Conservation (phyloP, 2,329 filamentous ascomycete species). For the Colletotrichum endophyticum region DNA sequence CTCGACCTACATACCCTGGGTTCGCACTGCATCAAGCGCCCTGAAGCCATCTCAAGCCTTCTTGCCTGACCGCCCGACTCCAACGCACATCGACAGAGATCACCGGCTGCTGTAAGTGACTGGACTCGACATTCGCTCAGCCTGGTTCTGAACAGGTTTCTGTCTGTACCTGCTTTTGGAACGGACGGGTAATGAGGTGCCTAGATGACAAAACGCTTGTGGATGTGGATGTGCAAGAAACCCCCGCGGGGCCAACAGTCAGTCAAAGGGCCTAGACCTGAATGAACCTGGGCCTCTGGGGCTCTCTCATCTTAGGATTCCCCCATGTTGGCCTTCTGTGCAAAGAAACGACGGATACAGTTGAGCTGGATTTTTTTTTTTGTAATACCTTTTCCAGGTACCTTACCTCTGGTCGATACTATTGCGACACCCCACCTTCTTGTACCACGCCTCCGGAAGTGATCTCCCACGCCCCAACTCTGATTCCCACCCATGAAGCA, state of each 20-base stretch:
- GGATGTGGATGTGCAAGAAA: neutral
- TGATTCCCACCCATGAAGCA: neutral
- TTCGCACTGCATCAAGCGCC: neutral
- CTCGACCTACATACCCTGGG: neutral
- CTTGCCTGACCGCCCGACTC: neutral
- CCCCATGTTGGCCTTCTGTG: neutral
- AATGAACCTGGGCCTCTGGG: neutral
- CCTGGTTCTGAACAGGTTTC: neutral
- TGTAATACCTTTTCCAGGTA: neutral
- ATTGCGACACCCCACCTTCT: neutral
- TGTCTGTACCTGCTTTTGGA: neutral
- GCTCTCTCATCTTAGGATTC: neutral
- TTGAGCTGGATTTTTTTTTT: no score
- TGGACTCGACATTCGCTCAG: neutral
- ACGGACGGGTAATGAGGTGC: neutral
- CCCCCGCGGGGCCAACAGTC: neutral
- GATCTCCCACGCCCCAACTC: neutral
- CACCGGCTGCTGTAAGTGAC: neutral
- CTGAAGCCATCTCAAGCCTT: neutral
- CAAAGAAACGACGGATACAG: conserved; percentile 1
- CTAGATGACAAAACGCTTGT: no score
- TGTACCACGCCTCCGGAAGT: no score
- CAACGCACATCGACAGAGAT: neutral
- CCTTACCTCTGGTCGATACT: neutral
- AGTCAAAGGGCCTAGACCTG: neutral